Evolutionary conservation across 2,329 filamentous ascomycete species (phyloP), one percentile per base, ranked within the genome.

Genomic region (Tolypocladium amazonense): DNA sequence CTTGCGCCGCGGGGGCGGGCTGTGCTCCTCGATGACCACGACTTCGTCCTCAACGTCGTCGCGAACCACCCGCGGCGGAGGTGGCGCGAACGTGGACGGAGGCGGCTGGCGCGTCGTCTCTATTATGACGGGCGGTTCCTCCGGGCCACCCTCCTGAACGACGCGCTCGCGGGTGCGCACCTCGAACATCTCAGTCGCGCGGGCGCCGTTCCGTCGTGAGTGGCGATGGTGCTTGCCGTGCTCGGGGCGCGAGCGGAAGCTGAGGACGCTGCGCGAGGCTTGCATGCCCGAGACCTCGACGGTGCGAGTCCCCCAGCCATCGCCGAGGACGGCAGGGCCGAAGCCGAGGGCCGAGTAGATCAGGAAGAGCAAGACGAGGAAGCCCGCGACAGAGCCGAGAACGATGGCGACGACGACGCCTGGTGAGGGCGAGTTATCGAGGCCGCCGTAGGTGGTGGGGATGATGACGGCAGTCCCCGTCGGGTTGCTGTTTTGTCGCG

Each of bases 311-410:
- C 23, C 33, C 54, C 50, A 50, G 45, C 39, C 54, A 38, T 30
- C 39, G 64, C 62, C 38, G 55, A 68, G 62, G 58, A 68, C 68
- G 43, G 71, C 66, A 1, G 74, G 76, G 1, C 73, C 74, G 37
- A 77, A 73, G 61, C 78, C 77, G 37, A 82, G 70, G n/a, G 73
- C 74, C 2, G 76, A 74, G 68, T 81, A 82, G 60, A 84, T 63
- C 15, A 84, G 66, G 69, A 79, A 79, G 37, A 84, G 70, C 15
- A 84, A 62, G 39, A 85, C 72, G 38, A 84, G 68, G 68, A 85
- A 81, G 58, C 77, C 82, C 35, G 71, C 75, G 56, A 79, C 73
- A 50, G 75, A 72, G 63, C 77, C 77, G 57, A 80, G 70, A 5
- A 77, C 75, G 60, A 79, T 77, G 64, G 72, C 77, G 12, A 70